Base-by-base conservation (phyloP, 768 basidiomycete species). In the Paxillus involutus region DNA sequence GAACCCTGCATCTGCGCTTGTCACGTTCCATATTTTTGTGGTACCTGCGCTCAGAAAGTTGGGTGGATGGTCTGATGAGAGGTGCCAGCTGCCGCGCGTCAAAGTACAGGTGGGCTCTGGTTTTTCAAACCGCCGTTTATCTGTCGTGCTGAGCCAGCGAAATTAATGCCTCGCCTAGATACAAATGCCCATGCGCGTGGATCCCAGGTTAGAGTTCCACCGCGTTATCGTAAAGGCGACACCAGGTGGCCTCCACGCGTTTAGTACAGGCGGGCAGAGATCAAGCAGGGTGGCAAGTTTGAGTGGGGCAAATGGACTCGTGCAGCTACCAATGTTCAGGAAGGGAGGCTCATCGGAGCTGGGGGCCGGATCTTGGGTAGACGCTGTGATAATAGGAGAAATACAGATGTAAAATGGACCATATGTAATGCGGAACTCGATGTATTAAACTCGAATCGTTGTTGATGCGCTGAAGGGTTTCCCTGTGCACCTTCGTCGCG, bases 1-100 rank as follows among this genome's bases (percentile, higher is more conserved):
- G 1, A 94, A 95, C 66, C 93, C 93, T 0, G 93, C 93, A 0
- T 86, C 86, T 4, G 93, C 93, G 14, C 77, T 96, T 17, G 91
- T 94, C 12, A 91, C 85, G 7, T 94, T 94, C 71, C 80, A 91
- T 61, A 66, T 94, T 2, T 94, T 94, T 63, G 91, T 93, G 16
- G 66, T 94, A 0, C 93, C 93, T 7, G 89, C 91, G 9, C 73
- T 95, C 43, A 73, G 91, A 53, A 77, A 69, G 49, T 69, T 94
- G 42, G 89, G 86, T 1, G 90, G 90, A 3, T 92, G 82, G 82
- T 78, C 78, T 0, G 66, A 68, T 16, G 70, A 71, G 17, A 58
- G 74, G 36, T 82, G 78, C 52, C 77, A 85, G 40, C 70, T 89
- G 36, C 86, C 90, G 7, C 77, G 80, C 3, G 77, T 89, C 21